Evolutionary conservation across 352 stramenopile genomes (phyloP), one percentile per base, ranked within the genome.

Genomic region (Pythium myriotylum): DNA sequence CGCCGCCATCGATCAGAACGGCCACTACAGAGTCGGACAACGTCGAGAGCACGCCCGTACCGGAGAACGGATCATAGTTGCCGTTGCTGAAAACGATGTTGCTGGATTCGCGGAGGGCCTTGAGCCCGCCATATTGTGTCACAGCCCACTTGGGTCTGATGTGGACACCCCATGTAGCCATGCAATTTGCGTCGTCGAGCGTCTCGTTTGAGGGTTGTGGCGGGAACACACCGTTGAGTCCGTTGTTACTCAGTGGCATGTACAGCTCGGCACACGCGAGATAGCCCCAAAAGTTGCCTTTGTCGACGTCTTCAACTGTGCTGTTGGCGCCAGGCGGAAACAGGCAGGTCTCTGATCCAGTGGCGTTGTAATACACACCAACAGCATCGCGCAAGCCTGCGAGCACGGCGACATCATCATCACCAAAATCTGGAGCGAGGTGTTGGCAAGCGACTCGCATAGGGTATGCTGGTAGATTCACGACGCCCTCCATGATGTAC

Each of bases 61-160:
- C 79, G 16, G 66, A 75, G 81, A 85, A 97, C 22, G 91, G 91
- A 62, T 98, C 90, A 20, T 90, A 78, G 39, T 94, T 75, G 42
- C 88, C 91, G 64, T 97, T 95, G 40, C 82, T 93, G 58, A 97
- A 96, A n/a, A 97, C 77, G 52, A 97, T 93, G 65, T 97, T 97
- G 55, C 83, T 94, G 27, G 69, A 51, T 16, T 49, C 49, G 10
- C 65, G 37, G 17, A 87, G 23, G 10, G 64, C 65, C 13, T 67
- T 63, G 10, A 63, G 72, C 37, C 68, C 73, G 53, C 77, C 80
- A 52, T 74, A 89, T 40, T 81, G 56, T 10, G 65, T 79, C 19
- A 71, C 60, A 0, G 73, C 69, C 73, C 73, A 89, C 14, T 53
- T 47, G 19, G 73, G 68, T 16, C 63, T 54, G 14, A 79, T 52